Conservation (phyloP, 257 asterid species). For the Solanum piurae region DNA sequence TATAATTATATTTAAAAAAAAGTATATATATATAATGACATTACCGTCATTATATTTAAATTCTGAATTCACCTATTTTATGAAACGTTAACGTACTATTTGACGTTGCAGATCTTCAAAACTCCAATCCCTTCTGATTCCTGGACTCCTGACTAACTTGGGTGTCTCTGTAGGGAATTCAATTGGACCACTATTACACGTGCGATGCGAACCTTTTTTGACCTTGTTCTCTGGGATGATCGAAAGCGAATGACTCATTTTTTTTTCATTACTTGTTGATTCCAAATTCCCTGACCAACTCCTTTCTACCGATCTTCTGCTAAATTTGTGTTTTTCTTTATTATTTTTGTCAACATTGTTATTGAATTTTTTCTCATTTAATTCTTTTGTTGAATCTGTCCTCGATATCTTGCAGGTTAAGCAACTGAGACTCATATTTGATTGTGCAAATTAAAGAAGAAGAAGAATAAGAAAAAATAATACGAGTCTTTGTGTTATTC, state of each 20-base stretch:
- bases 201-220: neutral
- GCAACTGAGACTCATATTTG: constrained; percentile 12
- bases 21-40: neutral
- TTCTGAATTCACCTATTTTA: neutral
- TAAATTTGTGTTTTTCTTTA: constrained; percentile 3
- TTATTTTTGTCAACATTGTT: neutral
- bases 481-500: neutral
- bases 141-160: constrained; percentile 30
- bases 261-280: neutral
- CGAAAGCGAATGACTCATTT: neutral
- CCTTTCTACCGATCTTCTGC: constrained; percentile 13
- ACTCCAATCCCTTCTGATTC: constrained; percentile 46
- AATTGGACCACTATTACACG: neutral
- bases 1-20: neutral
- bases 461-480: neutral
- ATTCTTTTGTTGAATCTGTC: constrained; percentile 6
- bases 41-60: neutral
- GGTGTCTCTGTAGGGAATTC: constrained; percentile 3
- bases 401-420: constrained; percentile 6
- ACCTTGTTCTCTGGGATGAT: neutral
- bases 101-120: constrained; percentile 19
- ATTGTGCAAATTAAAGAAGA: neutral
- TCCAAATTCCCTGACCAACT: constrained; percentile 36
- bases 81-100: neutral
- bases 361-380: neutral